Evolutionary conservation across 192 early-diverging fungal genomes (phyloP).

Genomic region (Umbelopsis isabellina): DNA sequence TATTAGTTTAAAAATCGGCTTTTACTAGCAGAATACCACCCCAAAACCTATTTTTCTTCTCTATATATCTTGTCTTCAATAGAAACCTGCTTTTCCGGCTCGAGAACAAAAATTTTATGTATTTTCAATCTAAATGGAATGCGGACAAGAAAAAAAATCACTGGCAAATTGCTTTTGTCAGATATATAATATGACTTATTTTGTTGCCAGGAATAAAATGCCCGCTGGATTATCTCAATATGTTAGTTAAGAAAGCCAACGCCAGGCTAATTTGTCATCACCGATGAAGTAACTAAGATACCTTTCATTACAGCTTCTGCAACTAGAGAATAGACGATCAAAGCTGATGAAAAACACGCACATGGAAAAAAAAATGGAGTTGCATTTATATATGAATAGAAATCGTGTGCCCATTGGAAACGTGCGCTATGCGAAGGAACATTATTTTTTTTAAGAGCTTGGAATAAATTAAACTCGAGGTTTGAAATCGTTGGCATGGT

Average conservation of each 20-base stretch:
- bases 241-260: no score
- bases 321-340: no score
- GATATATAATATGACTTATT: no score
- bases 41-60: not conserved
- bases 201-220: no score
- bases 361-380: no score
- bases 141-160: not conserved
- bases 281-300: no score
- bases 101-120: slow-evolving; percentile 1
- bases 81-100: not conserved
- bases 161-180: not conserved
- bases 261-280: no score
- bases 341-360: no score
- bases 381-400: no score
- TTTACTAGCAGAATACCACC: slow-evolving; percentile 11
- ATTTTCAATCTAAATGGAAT: not conserved
- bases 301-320: no score
- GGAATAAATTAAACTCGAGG: slow-evolving; percentile 25
- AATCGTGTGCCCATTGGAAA: no score
- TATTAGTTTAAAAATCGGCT: slow-evolving; percentile 10
- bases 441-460: not conserved
- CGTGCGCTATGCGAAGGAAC: not conserved
- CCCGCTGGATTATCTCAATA: no score
- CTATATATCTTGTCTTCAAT: not conserved
- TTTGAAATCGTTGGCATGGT: slow-evolving; percentile 40